phyloP scores from a whole-genome alignment of 225 moss, liverwort and hornwort species.

The Ulota crispa region DNA sequence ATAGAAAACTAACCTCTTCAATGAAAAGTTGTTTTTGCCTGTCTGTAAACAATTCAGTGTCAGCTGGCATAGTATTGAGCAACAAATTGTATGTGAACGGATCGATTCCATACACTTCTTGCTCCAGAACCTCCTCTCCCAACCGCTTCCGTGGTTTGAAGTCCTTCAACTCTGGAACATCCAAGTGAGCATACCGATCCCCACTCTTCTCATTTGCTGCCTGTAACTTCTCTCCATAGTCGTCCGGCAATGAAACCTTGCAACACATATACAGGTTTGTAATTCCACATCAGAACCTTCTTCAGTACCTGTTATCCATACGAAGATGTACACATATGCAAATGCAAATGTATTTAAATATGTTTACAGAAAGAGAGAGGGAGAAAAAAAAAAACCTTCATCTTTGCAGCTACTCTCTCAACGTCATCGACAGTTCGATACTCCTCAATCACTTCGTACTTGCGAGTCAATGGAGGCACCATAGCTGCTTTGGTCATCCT shows the following conservation, averaged over 20 bases:
- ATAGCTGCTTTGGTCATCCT: slow-evolving; percentile 99
- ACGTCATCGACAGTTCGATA: slow-evolving; percentile 84
- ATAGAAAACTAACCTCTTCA: slow-evolving; percentile 74
- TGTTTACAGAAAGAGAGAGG: not conserved
- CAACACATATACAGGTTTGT: slow-evolving; percentile 19
- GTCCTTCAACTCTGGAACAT: slow-evolving; percentile 86
- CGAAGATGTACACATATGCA: not conserved
- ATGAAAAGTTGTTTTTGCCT: slow-evolving; percentile 83
- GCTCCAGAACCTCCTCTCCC: slow-evolving; percentile 92
- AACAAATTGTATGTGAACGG: slow-evolving; percentile 94
- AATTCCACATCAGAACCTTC: slow-evolving; percentile 16
- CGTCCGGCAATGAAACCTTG: slow-evolving; percentile 71
- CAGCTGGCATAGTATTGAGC: slow-evolving; percentile 83
- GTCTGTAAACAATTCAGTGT: slow-evolving; percentile 65
- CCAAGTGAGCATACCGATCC: slow-evolving; percentile 80
- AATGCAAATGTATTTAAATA: not conserved
- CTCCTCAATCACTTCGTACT: slow-evolving; percentile 93
- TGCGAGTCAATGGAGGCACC: slow-evolving; percentile 98
- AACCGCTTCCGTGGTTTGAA: slow-evolving; percentile 83
- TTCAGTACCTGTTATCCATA: slow-evolving; percentile 7
- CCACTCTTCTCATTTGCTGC: slow-evolving; percentile 70
- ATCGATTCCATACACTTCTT: slow-evolving; percentile 99
- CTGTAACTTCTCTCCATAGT: slow-evolving; percentile 66
- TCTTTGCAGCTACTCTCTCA: slow-evolving; percentile 75
- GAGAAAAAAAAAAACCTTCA: slow-evolving; percentile 57